A percentile compares a stretch with the other conserved stretches of the same genome.
phyloP scores from a whole-genome alignment of 805 yeast species.

The Schwanniomyces sp. region DNA sequence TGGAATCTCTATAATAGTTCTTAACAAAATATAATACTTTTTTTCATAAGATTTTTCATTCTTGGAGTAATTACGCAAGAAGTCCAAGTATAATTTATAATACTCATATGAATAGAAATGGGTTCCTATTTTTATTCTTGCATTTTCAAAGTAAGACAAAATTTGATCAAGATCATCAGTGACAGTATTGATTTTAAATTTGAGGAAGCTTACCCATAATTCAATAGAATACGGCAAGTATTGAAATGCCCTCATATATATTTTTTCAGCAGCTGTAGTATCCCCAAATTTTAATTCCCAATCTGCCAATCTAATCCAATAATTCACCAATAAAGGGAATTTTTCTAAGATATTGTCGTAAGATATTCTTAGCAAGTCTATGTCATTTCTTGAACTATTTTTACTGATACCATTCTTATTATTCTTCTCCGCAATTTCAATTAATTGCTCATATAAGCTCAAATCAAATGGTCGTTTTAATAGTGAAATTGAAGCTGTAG shows the following conservation, averaged over 20 bases:
- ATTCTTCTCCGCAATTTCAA: constrained; percentile 28
- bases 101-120: constrained; percentile 53
- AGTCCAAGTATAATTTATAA: constrained; percentile 48
- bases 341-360: constrained; percentile 44
- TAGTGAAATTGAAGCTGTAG: constrained; percentile 27
- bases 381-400: constrained; percentile 25
- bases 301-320: constrained; percentile 58
- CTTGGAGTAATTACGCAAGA: constrained; percentile 34
- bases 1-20: constrained; percentile 56
- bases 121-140: constrained; percentile 49
- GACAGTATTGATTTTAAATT: constrained; percentile 36
- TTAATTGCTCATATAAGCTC: constrained; percentile 36
- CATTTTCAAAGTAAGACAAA: constrained; percentile 41
- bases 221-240: constrained; percentile 44
- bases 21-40: constrained; percentile 42
- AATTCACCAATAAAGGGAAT: constrained; percentile 52
- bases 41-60: constrained; percentile 22
- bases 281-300: constrained; percentile 47
- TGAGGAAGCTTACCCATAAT: constrained; percentile 52
- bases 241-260: constrained; percentile 40
- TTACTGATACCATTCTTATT: constrained; percentile 32
- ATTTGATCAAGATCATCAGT: constrained; percentile 28
- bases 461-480: constrained; percentile 35
- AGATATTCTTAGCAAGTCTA: constrained; percentile 34
- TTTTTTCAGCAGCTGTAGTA: constrained; percentile 30